Conservation (phyloP, 2,329 filamentous ascomycete genomes). For the Verticillium nonalfalfae region DNA sequence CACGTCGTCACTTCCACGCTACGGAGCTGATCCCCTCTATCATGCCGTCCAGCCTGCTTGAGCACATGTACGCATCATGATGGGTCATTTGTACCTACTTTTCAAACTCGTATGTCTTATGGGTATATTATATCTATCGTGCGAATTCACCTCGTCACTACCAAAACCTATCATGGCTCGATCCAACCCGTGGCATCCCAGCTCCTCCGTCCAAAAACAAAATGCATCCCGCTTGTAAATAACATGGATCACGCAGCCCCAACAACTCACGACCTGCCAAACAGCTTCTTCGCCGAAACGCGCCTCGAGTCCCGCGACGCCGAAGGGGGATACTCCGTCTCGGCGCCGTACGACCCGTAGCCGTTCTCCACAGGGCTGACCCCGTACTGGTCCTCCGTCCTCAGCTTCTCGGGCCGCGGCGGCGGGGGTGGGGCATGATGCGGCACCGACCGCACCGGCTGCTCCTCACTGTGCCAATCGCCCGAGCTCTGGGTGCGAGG, state of each 20-base stretch:
- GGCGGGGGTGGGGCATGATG: conserved; percentile 21
- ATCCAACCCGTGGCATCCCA: no score
- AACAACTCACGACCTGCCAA: conserved; percentile 5
- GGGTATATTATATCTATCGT: no score
- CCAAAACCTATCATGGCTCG: no score
- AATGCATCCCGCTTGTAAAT: neutral
- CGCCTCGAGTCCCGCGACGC: conserved; percentile 5
- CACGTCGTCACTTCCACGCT: no score
- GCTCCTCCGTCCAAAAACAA: no score
- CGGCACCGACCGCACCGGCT: conserved; percentile 13
- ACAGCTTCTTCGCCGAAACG: conserved; percentile 11
- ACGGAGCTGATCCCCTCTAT: no score
- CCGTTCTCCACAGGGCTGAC: conserved; percentile 6
- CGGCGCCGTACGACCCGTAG: conserved; percentile 5
- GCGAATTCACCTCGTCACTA: no score
- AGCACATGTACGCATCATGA: no score
- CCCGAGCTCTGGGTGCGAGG: conserved; percentile 3
- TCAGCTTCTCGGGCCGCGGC: conserved; percentile 24
- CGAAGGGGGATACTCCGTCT: neutral
- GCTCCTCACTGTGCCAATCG: conserved; percentile 11
- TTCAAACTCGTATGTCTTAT: no score
- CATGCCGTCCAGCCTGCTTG: no score
- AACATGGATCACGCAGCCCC: neutral
- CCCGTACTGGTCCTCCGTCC: conserved; percentile 12
- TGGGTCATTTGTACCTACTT: no score